These are phyloP conservation scores for Cocos nucifera DNA, from an alignment of 176 grass and related monocot species.

Conservation along the genomic window DNA sequence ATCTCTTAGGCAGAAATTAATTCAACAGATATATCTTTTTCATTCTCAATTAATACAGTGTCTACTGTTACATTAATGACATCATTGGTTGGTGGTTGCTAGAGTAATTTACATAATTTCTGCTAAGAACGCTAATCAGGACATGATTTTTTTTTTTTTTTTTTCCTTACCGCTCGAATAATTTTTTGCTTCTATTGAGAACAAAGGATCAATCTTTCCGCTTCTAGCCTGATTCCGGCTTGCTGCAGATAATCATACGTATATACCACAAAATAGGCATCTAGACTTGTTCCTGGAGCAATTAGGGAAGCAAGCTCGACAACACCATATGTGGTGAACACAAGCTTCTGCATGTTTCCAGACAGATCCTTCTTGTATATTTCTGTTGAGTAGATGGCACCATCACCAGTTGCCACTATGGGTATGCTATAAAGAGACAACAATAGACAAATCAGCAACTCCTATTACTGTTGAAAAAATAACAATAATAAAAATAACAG, in stretches of 20 bases:
- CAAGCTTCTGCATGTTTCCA: slow-evolving; percentile 61
- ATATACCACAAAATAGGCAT: slow-evolving; percentile 55
- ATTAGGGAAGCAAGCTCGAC: slow-evolving; percentile 47
- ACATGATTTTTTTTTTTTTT: too few species aligned
- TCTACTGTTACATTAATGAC: too few species aligned
- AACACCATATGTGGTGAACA: slow-evolving; percentile 45
- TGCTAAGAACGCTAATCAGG: too few species aligned
- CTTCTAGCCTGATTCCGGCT: slow-evolving; percentile 61
- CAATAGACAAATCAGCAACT: too few species aligned
- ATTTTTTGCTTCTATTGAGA: slow-evolving; percentile 11
- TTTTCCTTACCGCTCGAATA: too few species aligned
- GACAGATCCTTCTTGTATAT: slow-evolving; percentile 52
- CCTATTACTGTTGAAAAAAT: not conserved
- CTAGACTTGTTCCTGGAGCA: slow-evolving; percentile 35
- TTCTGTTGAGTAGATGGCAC: slow-evolving; percentile 45
- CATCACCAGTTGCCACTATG: slow-evolving; percentile 24
- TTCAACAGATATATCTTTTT: too few species aligned
- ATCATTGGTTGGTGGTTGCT: too few species aligned
- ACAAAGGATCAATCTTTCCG: slow-evolving; percentile 56
- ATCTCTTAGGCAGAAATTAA: too few species aligned
- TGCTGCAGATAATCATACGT: slow-evolving; percentile 65
- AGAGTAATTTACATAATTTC: too few species aligned
- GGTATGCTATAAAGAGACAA: slow-evolving; percentile 53
- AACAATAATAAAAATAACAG: not conserved
- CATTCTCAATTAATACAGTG: too few species aligned